Conservation (phyloP, 305 asterid genomes). For the Ilex paraguariensis region DNA sequence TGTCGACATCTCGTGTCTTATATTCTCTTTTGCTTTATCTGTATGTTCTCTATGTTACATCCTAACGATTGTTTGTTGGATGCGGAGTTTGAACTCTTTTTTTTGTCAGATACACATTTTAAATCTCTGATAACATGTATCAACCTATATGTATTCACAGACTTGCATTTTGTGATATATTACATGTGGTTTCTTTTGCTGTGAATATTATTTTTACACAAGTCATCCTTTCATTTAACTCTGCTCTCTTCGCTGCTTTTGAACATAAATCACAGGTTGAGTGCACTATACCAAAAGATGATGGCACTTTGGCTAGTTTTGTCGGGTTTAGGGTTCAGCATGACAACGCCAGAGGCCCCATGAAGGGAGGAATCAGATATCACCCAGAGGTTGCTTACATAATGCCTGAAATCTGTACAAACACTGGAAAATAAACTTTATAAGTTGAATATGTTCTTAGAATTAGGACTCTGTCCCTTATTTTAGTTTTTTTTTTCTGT, state of each 20-base stretch:
- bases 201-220: neutral
- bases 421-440: neutral
- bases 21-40: neutral
- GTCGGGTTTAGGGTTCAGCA: slow-evolving; percentile 89
- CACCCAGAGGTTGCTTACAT: slow-evolving; percentile 59
- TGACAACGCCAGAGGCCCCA: slow-evolving; percentile 87
- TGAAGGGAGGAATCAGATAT: slow-evolving; percentile 95
- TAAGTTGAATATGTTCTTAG: neutral
- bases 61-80: too few relatives aligned
- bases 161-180: neutral
- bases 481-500: neutral
- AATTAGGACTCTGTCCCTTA: neutral
- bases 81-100: neutral
- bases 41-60: too few relatives aligned
- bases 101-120: neutral
- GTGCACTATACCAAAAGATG: slow-evolving; percentile 90
- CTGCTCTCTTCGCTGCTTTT: neutral
- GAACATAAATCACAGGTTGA: slow-evolving; percentile 49
- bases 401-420: neutral
- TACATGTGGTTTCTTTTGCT: neutral
- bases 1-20: too few relatives aligned
- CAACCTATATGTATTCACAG: too few relatives aligned
- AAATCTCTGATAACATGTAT: too few relatives aligned
- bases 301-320: slow-evolving; percentile 72
- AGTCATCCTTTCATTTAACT: neutral